Conservation (phyloP, 176 grass and related monocot species). For the Carex parvula region DNA sequence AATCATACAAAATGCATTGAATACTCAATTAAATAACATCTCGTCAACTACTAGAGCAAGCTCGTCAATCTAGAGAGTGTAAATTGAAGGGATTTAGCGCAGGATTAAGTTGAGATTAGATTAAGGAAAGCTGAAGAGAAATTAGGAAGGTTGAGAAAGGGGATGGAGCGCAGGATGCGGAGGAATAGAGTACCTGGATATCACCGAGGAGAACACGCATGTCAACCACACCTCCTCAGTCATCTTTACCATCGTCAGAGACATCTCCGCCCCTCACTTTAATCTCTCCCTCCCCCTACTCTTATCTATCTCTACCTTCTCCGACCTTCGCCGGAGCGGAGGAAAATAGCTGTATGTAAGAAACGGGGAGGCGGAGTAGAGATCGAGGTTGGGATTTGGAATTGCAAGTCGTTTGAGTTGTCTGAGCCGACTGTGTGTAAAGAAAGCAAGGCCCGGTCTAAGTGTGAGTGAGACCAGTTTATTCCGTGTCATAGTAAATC, state of each 20-base stretch:
- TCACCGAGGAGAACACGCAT: conserved; percentile 95
- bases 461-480: background rate
- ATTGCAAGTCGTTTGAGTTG: background rate
- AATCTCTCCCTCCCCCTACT: background rate
- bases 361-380: background rate
- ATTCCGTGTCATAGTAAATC: background rate
- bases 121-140: background rate
- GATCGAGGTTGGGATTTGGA: background rate
- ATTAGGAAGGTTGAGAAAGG: background rate
- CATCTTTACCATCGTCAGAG: conserved; percentile 69
- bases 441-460: background rate
- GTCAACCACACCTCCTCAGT: conserved; percentile 97
- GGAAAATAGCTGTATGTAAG: conserved; percentile 24
- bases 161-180: background rate
- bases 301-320: background rate
- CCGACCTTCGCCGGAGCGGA: conserved; percentile 29
- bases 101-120: background rate
- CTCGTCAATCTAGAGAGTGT: background rate
- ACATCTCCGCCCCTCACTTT: conserved; percentile 44
- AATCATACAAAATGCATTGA: background rate
- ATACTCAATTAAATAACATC: conserved; percentile 1
- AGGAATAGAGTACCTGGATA: conserved; percentile 34
- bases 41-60: background rate
- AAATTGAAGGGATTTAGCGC: background rate
- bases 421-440: background rate